These are phyloP conservation scores for Entamoeba invadens DNA, from an alignment of 208 protist species.

Conservation along the genomic window DNA sequence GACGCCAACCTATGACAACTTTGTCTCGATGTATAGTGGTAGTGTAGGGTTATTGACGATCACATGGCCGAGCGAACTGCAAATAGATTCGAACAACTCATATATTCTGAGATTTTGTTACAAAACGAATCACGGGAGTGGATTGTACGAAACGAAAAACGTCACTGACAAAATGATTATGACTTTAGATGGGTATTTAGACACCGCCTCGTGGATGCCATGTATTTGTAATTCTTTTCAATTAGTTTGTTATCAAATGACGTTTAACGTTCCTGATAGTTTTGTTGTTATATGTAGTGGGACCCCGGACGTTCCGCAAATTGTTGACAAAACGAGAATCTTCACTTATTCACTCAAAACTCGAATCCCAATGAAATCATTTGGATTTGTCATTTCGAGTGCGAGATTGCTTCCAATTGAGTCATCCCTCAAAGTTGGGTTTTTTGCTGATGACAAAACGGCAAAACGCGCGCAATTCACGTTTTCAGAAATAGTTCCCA, in stretches of 20 bases:
- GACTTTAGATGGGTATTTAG: not conserved
- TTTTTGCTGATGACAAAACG: not conserved
- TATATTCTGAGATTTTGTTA: not conserved
- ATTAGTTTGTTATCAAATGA: not conserved
- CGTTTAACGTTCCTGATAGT: not conserved
- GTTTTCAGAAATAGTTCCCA: not conserved
- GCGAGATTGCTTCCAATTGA: not conserved
- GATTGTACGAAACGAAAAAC: not conserved
- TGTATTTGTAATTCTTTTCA: constrained; percentile 1
- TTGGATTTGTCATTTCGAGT: not conserved
- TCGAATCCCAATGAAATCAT: not conserved
- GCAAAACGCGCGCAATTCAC: not conserved
- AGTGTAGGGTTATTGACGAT: not conserved
- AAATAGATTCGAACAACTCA: not conserved
- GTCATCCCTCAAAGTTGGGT: not conserved
- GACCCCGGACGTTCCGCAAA: not conserved
- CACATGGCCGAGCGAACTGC: not conserved
- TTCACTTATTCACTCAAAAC: not conserved
- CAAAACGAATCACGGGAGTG: not conserved
- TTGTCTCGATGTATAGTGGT: not conserved
- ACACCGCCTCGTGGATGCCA: not conserved
- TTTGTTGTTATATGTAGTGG: not conserved
- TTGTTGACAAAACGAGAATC: not conserved
- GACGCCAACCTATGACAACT: not conserved
- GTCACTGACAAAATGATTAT: too few relatives aligned